Conservation (phyloP, 257 asterid genomes). For the Fraxinus quadrangulata region DNA sequence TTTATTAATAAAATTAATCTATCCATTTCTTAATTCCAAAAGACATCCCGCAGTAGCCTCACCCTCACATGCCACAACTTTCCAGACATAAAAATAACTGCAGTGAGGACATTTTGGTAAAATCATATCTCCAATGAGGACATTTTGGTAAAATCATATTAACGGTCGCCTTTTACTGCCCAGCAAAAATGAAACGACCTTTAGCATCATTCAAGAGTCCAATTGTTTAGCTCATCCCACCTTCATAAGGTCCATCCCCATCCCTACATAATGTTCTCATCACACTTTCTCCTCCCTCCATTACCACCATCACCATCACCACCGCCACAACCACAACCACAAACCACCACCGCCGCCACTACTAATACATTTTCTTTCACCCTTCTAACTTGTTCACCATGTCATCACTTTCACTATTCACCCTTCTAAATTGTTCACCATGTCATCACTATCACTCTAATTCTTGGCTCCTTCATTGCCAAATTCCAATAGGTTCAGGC, state of each 20-base stretch:
- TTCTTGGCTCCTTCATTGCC: constrained; percentile 54
- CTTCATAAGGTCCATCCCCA: constrained; percentile 30
- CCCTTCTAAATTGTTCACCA: constrained; percentile 23
- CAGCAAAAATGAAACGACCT: constrained; percentile 42
- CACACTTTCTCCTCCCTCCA: constrained; percentile 24
- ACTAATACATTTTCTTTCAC: background rate
- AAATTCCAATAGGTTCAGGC: constrained; percentile 30
- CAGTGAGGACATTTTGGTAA: constrained; percentile 30
- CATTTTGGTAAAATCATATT: constrained; percentile 22
- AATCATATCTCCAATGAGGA: constrained; percentile 26
- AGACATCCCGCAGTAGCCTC: background rate
- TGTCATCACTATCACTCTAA: constrained; percentile 72
- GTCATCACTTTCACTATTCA: constrained; percentile 74
- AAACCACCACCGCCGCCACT: constrained; percentile 14
- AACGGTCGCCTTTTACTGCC: constrained; percentile 26
- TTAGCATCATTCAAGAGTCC: constrained; percentile 69
- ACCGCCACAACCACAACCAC: background rate
- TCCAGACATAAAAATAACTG: constrained; percentile 18
- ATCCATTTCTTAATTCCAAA: background rate
- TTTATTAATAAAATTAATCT: no score
- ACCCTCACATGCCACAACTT: background rate
- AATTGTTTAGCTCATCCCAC: constrained; percentile 26
- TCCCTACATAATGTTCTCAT: constrained; percentile 50
- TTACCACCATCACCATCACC: constrained; percentile 22
- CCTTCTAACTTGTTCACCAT: constrained; percentile 26